Base-by-base conservation (phyloP, 768 basidiomycete species). In the Leucosporidium yakuticum region DNA sequence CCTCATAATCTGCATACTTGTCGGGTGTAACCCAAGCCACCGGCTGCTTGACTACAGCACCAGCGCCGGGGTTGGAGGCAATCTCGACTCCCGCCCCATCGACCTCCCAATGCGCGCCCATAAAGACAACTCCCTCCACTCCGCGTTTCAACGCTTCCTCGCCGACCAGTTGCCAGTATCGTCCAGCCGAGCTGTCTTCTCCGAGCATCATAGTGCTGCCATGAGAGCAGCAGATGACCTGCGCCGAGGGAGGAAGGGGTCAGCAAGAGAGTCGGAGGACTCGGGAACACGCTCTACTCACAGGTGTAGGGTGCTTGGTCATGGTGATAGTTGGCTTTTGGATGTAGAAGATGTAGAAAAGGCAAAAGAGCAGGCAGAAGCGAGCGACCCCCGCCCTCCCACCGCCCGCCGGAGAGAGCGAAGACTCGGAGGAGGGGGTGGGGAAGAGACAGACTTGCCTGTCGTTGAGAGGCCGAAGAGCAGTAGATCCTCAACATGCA, bases 71-170 rank as follows among this genome's bases (percentile, higher is more conserved):
- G 32, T 72, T 72, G 25, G 55, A 61, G 23, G 68, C 63, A 17
- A 72, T 64, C 60, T 56, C 48, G 27, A 72, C 34, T 36, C 56
- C 60, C 11, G 69, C 65, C 4, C 60, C 70, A 20, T 53, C 57
- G 12, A 59, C 56, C 32, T 72, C 70, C 70, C 70, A 72, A 44
- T 72, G 70, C 8, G 70, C 70, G 21, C 70, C 70, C 70, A 72
- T 72, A 48, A 67, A 69, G 12, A 72, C 63, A 14, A 72, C 68
- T 4, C 63, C 53, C 36, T 70, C 57, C 9, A 71, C 58, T 15
- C 62, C 62, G 31, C 68, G 66, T 14, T n/a, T 47, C 27, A 67
- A 39, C 1, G 67, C 67, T 54, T 72, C 63, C 6, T 64, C 39
- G n/a, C 70, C 70, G 36, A 72, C 68, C 31, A 61, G 21, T 54